Base-by-base conservation (phyloP, 805 yeast genomes). In the Cyberlindnera euphorbiae region DNA sequence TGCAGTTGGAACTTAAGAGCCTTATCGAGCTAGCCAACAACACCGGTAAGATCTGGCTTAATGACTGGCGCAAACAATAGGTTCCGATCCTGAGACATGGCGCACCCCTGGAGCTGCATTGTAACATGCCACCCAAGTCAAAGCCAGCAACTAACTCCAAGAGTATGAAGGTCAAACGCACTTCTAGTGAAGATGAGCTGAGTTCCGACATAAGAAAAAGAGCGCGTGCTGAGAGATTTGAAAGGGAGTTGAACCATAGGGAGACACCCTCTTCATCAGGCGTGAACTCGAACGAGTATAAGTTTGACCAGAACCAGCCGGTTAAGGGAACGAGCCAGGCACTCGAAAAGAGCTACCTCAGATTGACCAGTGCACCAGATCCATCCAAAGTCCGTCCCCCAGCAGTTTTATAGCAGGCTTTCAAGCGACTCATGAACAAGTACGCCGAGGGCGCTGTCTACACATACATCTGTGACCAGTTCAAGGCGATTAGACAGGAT, bases 401-500 rank as follows among this genome's bases (percentile, higher is more conserved):
- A 29, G 56, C 52, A 1, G 66, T 87, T 1, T 60, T 90, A 38
- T 67, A 71, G 41, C 68, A 73, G 47, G 71, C 95, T 3, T 61
- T 81, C 28, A 64, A 64, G 16, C 56, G 67, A 31, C 67, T 90
- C 7, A 58, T 75, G 43, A 53, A 61, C 8, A 81, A 79, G 50
- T 79, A 76, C 47, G 44, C 56, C 41, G 60, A 60, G 5, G 61
- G 66, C n/a, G 67, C 64, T 29, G 71, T 71, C 14, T 93, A 93
- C 55, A 69, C 79, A 26, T 90, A 90, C 57, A 60, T 85, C 10
- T 82, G 90, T 53, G 93, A 86, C 57, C 98, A 90, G 60, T 75
- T 90, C 54, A 90, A 89, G 60, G 84, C 97, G 0, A 71, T 93
- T 41, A 69, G 98, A 49, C 98, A 90, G 60, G 98, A 90, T 61